Evolutionary conservation across 176 grass and related monocot genomes (phyloP).

Genomic region (Oryza meridionalis): DNA sequence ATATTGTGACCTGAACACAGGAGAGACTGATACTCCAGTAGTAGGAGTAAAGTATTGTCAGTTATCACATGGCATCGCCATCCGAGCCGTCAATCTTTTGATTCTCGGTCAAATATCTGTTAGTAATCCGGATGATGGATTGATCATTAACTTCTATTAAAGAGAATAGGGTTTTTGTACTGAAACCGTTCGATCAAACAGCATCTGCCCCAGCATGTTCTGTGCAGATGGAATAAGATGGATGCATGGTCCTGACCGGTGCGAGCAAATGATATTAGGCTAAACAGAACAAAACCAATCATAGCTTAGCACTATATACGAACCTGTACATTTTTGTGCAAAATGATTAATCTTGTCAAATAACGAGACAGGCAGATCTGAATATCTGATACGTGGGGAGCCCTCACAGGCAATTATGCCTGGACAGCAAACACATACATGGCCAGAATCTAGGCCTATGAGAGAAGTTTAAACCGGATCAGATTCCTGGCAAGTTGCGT

Average conservation of each 20-base stretch:
- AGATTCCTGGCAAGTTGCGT: background rate
- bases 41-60: background rate
- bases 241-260: too few relatives aligned
- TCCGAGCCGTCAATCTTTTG: background rate
- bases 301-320: background rate
- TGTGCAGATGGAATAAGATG: background rate
- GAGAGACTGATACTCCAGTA: background rate
- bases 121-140: background rate
- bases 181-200: background rate
- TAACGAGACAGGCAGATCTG: background rate
- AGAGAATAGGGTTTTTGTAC: background rate
- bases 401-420: background rate
- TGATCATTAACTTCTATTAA: background rate
- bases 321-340: background rate
- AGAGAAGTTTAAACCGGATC: background rate
- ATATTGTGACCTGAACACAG: background rate
- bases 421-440: background rate
- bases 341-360: background rate
- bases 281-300: background rate
- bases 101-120: background rate
- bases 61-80: background rate
- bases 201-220: background rate
- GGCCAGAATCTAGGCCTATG: background rate
- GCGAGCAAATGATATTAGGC: background rate
- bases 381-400: conserved; percentile 6